Percentiles rank a stretch among this genome's conserved stretches.
phyloP scores from a whole-genome alignment of 768 basidiomycete genomes.

The Tulasnella sp. region DNA sequence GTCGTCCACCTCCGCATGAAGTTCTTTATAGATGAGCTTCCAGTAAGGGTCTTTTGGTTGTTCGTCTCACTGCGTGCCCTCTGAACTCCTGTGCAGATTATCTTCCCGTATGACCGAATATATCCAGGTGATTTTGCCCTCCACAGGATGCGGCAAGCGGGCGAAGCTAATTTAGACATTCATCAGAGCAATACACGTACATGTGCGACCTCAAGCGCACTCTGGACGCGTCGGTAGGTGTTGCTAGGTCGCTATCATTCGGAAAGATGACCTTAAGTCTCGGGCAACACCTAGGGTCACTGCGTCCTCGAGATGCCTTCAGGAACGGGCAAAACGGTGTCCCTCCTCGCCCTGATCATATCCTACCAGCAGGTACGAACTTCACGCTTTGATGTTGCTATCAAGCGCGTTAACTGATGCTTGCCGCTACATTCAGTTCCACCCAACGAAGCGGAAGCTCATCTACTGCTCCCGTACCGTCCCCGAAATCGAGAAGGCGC shows the following conservation, averaged over 20 bases:
- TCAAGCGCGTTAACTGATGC: background rate
- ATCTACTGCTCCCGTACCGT: slow-evolving; percentile 99
- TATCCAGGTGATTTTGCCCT: slow-evolving; percentile 71
- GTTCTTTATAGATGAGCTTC: slow-evolving; percentile 76
- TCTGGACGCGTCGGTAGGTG: slow-evolving; percentile 80
- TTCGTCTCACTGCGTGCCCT: slow-evolving; percentile 1
- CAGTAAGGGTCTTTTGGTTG: slow-evolving; percentile 46
- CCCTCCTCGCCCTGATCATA: slow-evolving; percentile 88
- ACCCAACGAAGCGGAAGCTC: slow-evolving; percentile 86
- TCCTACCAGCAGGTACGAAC: slow-evolving; percentile 89
- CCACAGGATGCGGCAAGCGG: background rate
- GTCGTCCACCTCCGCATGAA: slow-evolving; percentile 52
- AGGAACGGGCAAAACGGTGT: slow-evolving; percentile 98
- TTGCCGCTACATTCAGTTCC: slow-evolving; percentile 54
- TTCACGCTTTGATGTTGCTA: background rate
- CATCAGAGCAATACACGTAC: slow-evolving; percentile 93
- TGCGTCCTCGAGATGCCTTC: slow-evolving; percentile 99
- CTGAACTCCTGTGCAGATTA: slow-evolving; percentile 50
- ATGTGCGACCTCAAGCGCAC: slow-evolving; percentile 99
- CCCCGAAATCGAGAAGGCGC: slow-evolving; percentile 97
- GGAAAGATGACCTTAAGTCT: background rate
- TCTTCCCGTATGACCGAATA: slow-evolving; percentile 92
- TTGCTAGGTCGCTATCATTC: background rate
- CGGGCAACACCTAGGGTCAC: slow-evolving; percentile 64
- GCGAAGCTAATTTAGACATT: slow-evolving; percentile 27